phyloP scores from a whole-genome alignment of 495 filamentous ascomycete genomes.

The Neurospora sp. region DNA sequence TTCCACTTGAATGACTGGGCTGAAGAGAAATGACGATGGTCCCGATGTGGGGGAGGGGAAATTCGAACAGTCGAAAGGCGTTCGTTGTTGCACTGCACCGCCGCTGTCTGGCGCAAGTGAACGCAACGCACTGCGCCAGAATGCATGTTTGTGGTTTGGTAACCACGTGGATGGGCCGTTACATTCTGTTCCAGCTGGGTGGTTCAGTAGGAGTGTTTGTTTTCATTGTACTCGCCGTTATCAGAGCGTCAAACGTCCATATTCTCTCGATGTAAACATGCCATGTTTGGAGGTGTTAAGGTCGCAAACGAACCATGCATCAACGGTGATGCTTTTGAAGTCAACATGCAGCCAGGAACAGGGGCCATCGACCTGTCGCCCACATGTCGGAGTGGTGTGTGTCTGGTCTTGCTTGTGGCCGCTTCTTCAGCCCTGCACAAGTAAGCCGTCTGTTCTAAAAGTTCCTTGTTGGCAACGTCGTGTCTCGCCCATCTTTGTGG shows the following conservation, averaged over 20 bases:
- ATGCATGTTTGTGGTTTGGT: not conserved
- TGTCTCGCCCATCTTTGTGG: not conserved
- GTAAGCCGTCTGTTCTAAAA: too few species aligned
- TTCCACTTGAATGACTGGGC: not conserved
- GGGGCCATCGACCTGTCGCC: not conserved
- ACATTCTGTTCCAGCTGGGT: not conserved
- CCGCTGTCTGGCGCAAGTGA: not conserved
- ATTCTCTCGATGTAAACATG: too few species aligned
- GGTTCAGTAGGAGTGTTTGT: not conserved
- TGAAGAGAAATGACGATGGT: not conserved
- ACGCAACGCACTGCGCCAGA: not conserved
- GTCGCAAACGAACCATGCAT: not conserved
- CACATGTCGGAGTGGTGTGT: not conserved
- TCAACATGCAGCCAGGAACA: not conserved
- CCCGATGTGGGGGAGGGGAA: not conserved
- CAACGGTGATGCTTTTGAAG: not conserved
- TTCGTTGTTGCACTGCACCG: not conserved
- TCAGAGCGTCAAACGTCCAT: too few species aligned
- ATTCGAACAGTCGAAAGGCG: not conserved
- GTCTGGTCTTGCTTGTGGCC: not conserved
- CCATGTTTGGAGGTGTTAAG: not conserved
- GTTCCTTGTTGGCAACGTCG: too few species aligned
- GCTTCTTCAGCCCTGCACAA: not conserved
- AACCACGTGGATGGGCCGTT: not conserved
- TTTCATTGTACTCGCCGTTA: not conserved